Base-by-base conservation (phyloP, 768 basidiomycete species). In the Russula sp. region DNA sequence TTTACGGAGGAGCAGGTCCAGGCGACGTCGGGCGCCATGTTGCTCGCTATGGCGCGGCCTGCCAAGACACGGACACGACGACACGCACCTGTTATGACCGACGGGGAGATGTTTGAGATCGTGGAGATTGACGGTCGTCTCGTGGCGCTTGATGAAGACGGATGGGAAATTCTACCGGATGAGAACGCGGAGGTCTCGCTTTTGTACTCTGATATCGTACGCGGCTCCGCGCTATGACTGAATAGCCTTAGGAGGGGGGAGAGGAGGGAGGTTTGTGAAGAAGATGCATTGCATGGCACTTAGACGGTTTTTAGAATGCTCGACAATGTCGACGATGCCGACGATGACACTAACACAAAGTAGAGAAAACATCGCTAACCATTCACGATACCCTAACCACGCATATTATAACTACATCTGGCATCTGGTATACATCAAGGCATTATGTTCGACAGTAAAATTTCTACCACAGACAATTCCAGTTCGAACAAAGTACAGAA, bases 121-220 rank as follows among this genome's bases (percentile, higher is more conserved):
- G 64, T 65, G 14, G 64, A 65, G 50, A 22, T 65, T 28, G 59
- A 61, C 32, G 64, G 64, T 6, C 55, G 50, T n/a, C 14, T 65
- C 49, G 64, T 65, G 24, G 55, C 60, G 28, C 59, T 65, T 38
- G 64, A 65, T 26, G 64, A 65, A 38, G 64, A 61, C 10, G 64
- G 64, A 1, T 65, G 64, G 64, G 64, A 65, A 34, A 61, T 65
- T 3, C 60, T 65, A 20, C 59, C 64, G 10, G 55, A 65, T 18
- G 60, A 65, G 50, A 51, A 36, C n/a, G 49, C 49, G 5, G 54
- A 48, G 50, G 49, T 7, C 18, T 61, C 40, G 8, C 5, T 38
- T 46, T 30, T 57, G 40, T 65, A 65, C 64, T 65, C 64, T n/a
- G 64, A 65, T 10, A 32, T 65, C 26, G 64, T 61, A 24, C 64